Base-by-base conservation (phyloP, 2,329 filamentous ascomycete genomes). In the Chaetomium sp. region DNA sequence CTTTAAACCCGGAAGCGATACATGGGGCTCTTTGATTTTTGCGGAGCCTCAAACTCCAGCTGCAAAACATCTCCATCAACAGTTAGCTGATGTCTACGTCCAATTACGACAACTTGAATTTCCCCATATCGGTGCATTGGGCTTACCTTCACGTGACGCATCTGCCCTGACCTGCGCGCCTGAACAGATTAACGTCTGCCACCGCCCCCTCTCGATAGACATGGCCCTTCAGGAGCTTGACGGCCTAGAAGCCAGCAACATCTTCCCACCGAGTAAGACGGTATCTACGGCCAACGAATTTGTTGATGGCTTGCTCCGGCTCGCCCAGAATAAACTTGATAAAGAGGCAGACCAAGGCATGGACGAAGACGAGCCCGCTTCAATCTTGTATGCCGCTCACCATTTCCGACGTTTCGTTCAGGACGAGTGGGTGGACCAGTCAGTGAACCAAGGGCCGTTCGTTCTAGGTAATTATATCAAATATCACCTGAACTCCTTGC, bases 201-300 rank as follows among this genome's bases (percentile, higher is more conserved):
- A 55, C 40, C 47, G 47, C 11, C 53, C 53, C 47, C 53, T 55
- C 41, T 45, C 47, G 27, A 45, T 55, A 9, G 53, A 55, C 6
- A 51, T 55, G 19, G 41, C 36, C 27, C 12, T 36, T 5, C 47
- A 55, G 32, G 53, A 55, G 4, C 34, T 50, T 14, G 53, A 55
- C 42, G 47, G 47, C 19, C 36, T 55, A 33, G 6, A 55, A 11
- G 47, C 53, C n/a, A 32, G 41, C 2, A 7, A 19, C 1, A 36
- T 51, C n/a, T 55, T 55, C 7, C 47, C 53, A 8, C 47, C 47
- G 12, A 35, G 12, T n/a, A 33, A 11, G 6, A 50, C 53, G 19
- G 4, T 55, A 5, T 46, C 47, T 12, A 55, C 53, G 7, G 53
- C 53, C 35, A 41, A 4, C 1, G 47, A 55, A 8, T 55, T 35